phyloP scores from a whole-genome alignment of 75 land plant species.

The Pinus taeda region DNA sequence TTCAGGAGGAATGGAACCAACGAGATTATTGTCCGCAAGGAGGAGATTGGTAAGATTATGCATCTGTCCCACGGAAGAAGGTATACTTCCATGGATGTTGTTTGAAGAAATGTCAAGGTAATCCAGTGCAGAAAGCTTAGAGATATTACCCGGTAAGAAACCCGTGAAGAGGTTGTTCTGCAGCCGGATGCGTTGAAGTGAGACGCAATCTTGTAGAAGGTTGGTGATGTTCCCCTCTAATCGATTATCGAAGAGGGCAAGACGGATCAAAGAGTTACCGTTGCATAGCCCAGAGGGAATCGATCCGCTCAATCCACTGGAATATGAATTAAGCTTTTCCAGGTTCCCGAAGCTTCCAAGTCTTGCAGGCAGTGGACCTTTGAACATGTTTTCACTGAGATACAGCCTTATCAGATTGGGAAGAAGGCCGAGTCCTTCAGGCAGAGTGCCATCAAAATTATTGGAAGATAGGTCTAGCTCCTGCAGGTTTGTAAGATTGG shows the following conservation, averaged over 20 bases:
- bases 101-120: slow-evolving; percentile 25
- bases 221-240: background rate
- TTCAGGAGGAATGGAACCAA: slow-evolving; percentile 52
- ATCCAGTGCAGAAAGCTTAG: slow-evolving; percentile 18
- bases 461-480: slow-evolving; percentile 55
- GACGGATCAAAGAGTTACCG: background rate
- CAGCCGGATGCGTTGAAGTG: background rate
- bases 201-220: background rate
- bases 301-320: background rate
- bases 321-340: background rate
- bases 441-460: slow-evolving; percentile 52
- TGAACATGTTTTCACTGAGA: slow-evolving; percentile 30
- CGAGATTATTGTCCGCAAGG: slow-evolving; percentile 43
- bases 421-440: slow-evolving; percentile 33
- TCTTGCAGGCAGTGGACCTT: background rate
- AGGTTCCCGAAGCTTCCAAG: background rate
- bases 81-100: slow-evolving; percentile 34
- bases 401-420: slow-evolving; percentile 20
- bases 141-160: slow-evolving; percentile 36
- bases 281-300: background rate
- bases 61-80: slow-evolving; percentile 30
- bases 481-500: slow-evolving; percentile 49
- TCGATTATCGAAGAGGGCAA: background rate
- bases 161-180: slow-evolving; percentile 24
- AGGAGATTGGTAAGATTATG: slow-evolving; percentile 44